phyloP scores from a whole-genome alignment of 352 stramenopile genomes.

The Globisporangium takayamanum region DNA sequence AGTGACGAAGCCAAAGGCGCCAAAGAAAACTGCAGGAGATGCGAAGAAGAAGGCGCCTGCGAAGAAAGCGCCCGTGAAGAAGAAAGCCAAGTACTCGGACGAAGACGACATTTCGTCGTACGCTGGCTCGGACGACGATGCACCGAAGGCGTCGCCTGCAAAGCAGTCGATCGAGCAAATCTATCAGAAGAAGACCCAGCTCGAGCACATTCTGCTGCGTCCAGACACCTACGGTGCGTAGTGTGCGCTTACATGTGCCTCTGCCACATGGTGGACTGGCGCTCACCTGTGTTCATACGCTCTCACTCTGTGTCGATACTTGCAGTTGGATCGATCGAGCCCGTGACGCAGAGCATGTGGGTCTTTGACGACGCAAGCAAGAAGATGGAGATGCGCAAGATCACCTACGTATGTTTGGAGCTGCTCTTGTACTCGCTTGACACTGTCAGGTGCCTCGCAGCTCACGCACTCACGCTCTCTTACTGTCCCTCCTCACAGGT shows the following conservation, averaged over 20 bases:
- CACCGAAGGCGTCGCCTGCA: constrained; percentile 18
- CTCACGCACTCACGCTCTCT: not conserved
- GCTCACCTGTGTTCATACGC: not conserved
- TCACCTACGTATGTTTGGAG: constrained; percentile 76
- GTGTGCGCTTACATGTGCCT: not conserved
- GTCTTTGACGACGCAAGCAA: constrained; percentile 89
- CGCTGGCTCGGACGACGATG: constrained; percentile 32
- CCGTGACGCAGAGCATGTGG: constrained; percentile 89
- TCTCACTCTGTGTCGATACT: not conserved
- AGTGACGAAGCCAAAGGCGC: constrained; percentile 14
- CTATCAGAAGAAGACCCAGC: constrained; percentile 97
- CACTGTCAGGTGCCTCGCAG: not conserved
- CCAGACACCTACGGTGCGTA: constrained; percentile 95
- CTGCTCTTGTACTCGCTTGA: not conserved
- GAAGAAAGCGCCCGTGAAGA: constrained; percentile 39
- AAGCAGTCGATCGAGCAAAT: constrained; percentile 87
- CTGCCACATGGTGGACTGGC: not conserved
- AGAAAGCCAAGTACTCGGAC: constrained; percentile 30
- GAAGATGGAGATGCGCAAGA: constrained; percentile 90
- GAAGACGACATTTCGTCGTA: constrained; percentile 22
- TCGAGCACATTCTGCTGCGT: constrained; percentile 97
- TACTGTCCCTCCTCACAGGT: constrained; percentile 30
- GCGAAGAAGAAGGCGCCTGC: constrained; percentile 24
- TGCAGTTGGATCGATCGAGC: constrained; percentile 92
- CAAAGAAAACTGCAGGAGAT: constrained; percentile 28